Evolutionary conservation across 768 basidiomycete genomes (phyloP), one percentile per base, ranked within the genome.

Genomic region (Collybia mongolica): DNA sequence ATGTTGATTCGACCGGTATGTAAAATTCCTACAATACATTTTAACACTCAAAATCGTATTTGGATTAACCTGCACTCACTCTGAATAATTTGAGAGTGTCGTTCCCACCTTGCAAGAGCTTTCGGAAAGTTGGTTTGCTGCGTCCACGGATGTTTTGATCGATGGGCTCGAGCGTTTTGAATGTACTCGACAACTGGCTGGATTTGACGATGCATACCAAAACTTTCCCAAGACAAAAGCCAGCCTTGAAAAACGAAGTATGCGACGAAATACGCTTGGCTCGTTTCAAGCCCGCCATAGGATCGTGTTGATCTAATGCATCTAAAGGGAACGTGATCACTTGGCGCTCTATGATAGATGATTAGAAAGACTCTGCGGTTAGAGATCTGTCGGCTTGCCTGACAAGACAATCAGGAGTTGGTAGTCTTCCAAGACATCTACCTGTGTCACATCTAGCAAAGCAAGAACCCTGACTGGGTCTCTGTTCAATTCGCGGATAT

Each of bases 161-260:
- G 54, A 98, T 92, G 0, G 97, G 97, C 60, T 98, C 97, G 49
- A 98, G 77, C 1, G 91, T 87, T 76, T 98, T 98, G 76, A 98
- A 97, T 18, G 96, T 98, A 58, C 93, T 98, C 15, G 93, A 96
- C 45, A 97, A 72, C 46, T 93, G 92, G 55, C 88, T 92, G 1
- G 93, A 90, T 72, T 98, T 99, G 63, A 98, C 96, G 40, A 98
- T 89, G 63, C 97, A 98, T 42, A 99, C 93, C 9, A 99, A 80
- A 15, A 91, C 90, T 51, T 86, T 82, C 32, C 90, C 92, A 20
- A 98, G 76, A 64, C 96, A 99, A 39, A 87, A 81, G 0, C 97
- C 97, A 7, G 92, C 88, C 69, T 98, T 98, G 82, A 99, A 98
- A 73, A 98, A 98, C 2, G 93, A 88, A 0, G 94, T 98, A 66